A percentile compares a stretch with the other conserved stretches of the same genome.
Evolutionary conservation across 129 eudicot genomes (phyloP).

Genomic region (Ambrosia artemisiifolia): DNA sequence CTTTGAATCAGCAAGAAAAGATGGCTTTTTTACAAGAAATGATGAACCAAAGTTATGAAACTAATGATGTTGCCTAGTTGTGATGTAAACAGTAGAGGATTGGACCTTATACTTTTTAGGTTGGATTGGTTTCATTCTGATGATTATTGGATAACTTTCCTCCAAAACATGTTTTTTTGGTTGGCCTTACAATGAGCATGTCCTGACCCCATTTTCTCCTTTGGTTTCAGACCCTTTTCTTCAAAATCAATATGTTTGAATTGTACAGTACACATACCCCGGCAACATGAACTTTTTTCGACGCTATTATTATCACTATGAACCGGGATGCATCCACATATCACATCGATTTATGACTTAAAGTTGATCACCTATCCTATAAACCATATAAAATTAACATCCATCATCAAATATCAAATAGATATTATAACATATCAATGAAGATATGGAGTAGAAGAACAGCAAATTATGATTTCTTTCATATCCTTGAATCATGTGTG

Average conservation of each 20-base stretch:
- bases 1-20: conserved; percentile 21
- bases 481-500: conserved; percentile 3
- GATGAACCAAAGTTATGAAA: conserved; percentile 18
- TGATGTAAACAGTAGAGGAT: conserved; percentile 31
- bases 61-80: conserved; percentile 33
- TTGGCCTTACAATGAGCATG: conserved; percentile 34
- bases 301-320: neutral
- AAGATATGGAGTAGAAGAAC: conserved; percentile 26
- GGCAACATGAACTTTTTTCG: neutral
- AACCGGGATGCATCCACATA: neutral
- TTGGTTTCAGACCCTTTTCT: conserved; percentile 26
- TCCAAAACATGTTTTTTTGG: conserved; percentile 33
- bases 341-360: neutral
- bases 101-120: conserved; percentile 27
- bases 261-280: conserved; percentile 3
- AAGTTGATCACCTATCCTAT: conserved; percentile 5
- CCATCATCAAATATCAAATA: neutral
- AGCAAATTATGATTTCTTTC: conserved; percentile 7
- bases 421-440: neutral
- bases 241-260: neutral
- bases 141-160: conserved; percentile 32
- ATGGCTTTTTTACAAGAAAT: conserved; percentile 22
- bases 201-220: conserved; percentile 24
- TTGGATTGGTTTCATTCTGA: conserved; percentile 25
- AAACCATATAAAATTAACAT: neutral